phyloP scores from a whole-genome alignment of 2,329 filamentous ascomycete species.

The Phialophora tarda region DNA sequence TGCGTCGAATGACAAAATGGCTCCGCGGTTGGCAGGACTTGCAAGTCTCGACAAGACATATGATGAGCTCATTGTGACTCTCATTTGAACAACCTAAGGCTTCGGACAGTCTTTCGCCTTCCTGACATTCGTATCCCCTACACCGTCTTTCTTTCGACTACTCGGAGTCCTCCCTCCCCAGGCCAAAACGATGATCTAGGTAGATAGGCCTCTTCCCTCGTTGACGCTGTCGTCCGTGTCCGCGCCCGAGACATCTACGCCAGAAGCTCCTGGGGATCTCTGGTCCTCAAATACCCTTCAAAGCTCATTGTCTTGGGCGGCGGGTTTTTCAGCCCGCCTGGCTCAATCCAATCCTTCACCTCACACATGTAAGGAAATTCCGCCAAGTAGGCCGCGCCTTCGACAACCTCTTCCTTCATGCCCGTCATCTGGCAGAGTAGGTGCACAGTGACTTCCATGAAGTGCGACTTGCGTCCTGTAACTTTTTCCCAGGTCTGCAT shows the following conservation, averaged over 20 bases:
- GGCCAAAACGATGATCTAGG: no score
- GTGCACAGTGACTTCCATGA: constrained; percentile 14
- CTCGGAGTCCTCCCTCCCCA: no score
- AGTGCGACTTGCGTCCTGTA: constrained; percentile 10
- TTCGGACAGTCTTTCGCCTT: not conserved
- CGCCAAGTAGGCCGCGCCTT: constrained; percentile 18
- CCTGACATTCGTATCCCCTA: no score
- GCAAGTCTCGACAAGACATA: not conserved
- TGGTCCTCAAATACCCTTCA: constrained; percentile 24
- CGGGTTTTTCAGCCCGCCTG: constrained; percentile 18
- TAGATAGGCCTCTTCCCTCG: no score
- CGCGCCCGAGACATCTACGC: not conserved
- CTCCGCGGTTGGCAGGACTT: no score
- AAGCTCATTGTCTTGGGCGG: constrained; percentile 14
- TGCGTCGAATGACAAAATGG: no score
- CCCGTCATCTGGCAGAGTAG: constrained; percentile 21
- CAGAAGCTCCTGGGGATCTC: constrained; percentile 17
- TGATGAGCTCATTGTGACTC: not conserved
- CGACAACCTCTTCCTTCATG: constrained; percentile 21
- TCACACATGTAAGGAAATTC: constrained; percentile 28
- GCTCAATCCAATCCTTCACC: constrained; percentile 23
- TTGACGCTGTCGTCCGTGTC: not conserved
- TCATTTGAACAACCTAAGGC: not conserved
- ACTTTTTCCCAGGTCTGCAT: constrained; percentile 20
- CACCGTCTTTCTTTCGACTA: no score